Percentiles rank a stretch among this genome's conserved stretches.
phyloP scores from a whole-genome alignment of 139 green algal genomes.

The Chlorella sorokiniana region DNA sequence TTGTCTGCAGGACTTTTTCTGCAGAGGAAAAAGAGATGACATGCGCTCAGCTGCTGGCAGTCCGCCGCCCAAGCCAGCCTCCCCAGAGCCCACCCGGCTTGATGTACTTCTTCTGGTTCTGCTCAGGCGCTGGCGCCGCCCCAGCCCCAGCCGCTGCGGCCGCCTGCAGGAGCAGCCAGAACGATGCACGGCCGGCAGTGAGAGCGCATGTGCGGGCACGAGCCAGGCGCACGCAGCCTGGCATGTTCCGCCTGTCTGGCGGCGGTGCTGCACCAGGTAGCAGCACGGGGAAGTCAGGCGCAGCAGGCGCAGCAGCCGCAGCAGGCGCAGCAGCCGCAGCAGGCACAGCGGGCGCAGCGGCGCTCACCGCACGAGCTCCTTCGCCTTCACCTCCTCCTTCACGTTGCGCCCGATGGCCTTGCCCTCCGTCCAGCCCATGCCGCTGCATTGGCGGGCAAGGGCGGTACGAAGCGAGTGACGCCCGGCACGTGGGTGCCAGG shows the following conservation, averaged over 20 bases:
- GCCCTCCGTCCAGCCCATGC: slow-evolving; percentile 84
- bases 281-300: no score
- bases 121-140: slow-evolving; percentile 59
- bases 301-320: no score
- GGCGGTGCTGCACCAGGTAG: no score
- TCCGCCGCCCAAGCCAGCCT: background rate
- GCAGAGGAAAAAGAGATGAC: no score
- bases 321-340: background rate
- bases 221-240: background rate
- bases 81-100: slow-evolving; percentile 36
- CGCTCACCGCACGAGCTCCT: slow-evolving; percentile 63
- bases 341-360: background rate
- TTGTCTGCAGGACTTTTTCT: no score
- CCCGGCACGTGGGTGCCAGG: no score
- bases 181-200: background rate
- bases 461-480: no score
- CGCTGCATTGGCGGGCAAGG: no score
- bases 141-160: slow-evolving; percentile 76
- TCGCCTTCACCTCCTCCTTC: slow-evolving; percentile 63
- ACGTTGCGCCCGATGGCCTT: slow-evolving; percentile 70
- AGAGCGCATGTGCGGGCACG: background rate
- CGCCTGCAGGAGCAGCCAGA: slow-evolving; percentile 25
- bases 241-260: no score
- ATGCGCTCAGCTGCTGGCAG: no score
- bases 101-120: slow-evolving; percentile 45